Evolutionary conservation across 306 rosid species (phyloP).

Genomic region (Fagus sylvatica): DNA sequence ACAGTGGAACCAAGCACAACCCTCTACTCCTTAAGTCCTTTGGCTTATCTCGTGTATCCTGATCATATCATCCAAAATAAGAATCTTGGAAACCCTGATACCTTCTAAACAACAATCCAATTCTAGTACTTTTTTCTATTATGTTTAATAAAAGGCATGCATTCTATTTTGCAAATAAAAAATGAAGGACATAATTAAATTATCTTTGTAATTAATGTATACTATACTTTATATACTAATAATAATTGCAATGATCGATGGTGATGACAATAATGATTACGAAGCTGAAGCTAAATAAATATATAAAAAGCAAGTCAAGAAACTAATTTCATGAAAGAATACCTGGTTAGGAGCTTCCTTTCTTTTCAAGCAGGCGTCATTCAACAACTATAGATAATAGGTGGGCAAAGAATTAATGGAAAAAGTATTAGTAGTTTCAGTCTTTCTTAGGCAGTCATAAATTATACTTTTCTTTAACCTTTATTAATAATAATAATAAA

Average conservation of each 20-base stretch:
- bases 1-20: slow-evolving; percentile 76
- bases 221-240: neutral
- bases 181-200: neutral
- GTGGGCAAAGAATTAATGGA: slow-evolving; percentile 5
- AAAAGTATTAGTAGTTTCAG: slow-evolving; percentile 9
- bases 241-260: slow-evolving; percentile 31
- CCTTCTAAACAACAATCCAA: neutral
- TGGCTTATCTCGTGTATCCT: slow-evolving; percentile 40
- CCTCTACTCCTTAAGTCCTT: slow-evolving; percentile 80
- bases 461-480: neutral
- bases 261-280: slow-evolving; percentile 20
- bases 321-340: neutral
- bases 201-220: neutral
- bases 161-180: neutral
- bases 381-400: slow-evolving; percentile 22
- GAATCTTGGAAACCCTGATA: neutral
- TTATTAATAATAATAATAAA: neutral
- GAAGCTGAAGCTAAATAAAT: slow-evolving; percentile 5
- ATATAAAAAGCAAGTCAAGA: neutral
- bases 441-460: slow-evolving; percentile 21
- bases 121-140: neutral
- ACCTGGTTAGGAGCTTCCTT: slow-evolving; percentile 37
- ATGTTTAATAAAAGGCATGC: neutral
- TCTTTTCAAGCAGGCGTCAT: slow-evolving; percentile 43
- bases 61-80: neutral